Evolutionary conservation across 2,329 filamentous ascomycete species (phyloP), one percentile per base, ranked within the genome.

Genomic region (Fusarium tuaranense): DNA sequence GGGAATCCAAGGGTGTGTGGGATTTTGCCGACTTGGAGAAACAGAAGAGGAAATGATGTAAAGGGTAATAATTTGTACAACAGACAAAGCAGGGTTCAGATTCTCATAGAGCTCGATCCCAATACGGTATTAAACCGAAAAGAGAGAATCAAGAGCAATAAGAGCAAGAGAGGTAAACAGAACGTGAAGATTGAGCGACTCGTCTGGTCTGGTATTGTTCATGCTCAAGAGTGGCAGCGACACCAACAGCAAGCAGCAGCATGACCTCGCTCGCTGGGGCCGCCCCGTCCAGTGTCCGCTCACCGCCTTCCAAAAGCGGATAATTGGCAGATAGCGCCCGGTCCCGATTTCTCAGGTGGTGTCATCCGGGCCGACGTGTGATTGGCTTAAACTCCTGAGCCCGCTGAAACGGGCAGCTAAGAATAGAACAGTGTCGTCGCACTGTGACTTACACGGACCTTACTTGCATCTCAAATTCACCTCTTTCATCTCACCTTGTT

Each of bases 231-330:
- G 51, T 44, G 36, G 60, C 41, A 34, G 53, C 53, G 14, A 53
- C 51, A 20, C 22, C 41, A 30, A 53, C 60, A 69, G 53, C 62
- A 63, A 48, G 39, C 67, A 62, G 67, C 58, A 61, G 70, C 77
- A 78, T 78, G 76, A 77, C 76, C 72, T 69, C 65, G 62, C 72
- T 69, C 65, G 62, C 59, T 65, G 68, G 68, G 68, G 22, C 53
- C 53, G 63, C 46, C 41, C 41, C 22, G 25, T 61, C 51, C 44
- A 58, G 64, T 76, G 57, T 65, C 48, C 30, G 3, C 30, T 79
- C 67, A 79, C 77, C 77, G 77, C 77, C 75, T 79, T 51, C 77
- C 70, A 14, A 25, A 73, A 75, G 20, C 59, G 69, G 77, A 13
- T 65, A 44, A 20, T 30, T 30, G 20, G 57, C 38, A 65, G 69